phyloP scores from a whole-genome alignment of 1,284 basidiomycete species.

The Lentinula novae-zelandiae region DNA sequence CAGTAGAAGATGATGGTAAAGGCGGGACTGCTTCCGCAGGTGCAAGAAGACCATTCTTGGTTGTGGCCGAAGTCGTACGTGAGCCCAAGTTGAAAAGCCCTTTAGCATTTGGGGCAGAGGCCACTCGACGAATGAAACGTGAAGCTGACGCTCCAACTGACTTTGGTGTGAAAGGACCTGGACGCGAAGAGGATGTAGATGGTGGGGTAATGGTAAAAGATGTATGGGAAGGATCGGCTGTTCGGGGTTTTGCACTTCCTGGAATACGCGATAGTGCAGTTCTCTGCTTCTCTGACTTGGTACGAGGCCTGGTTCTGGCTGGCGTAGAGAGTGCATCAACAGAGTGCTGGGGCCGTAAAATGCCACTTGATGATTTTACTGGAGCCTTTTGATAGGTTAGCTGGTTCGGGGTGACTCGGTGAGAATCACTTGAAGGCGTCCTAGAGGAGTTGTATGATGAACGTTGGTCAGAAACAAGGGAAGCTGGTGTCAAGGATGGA shows the following conservation, averaged over 20 bases:
- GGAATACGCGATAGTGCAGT: conserved; percentile 25
- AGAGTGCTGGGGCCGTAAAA: conserved; percentile 7
- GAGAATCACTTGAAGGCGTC: conserved; percentile 65
- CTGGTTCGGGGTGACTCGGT: conserved; percentile 24
- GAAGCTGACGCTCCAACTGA: conserved; percentile 67
- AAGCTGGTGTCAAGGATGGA: conserved; percentile 47
- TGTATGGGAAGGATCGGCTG: conserved; percentile 27
- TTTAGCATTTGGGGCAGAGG: conserved; percentile 96
- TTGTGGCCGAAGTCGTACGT: conserved; percentile 41
- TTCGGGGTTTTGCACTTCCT: conserved; percentile 27
- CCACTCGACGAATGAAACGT: conserved; percentile 90
- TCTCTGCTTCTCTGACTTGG: conserved; percentile 59
- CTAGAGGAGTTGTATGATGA: conserved; percentile 72
- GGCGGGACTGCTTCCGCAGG: conserved; percentile 55
- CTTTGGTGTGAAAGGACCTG: conserved; percentile 53
- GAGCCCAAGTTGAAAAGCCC: conserved; percentile 70
- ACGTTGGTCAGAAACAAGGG: conserved; percentile 49
- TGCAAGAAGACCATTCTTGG: conserved; percentile 77
- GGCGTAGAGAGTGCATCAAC: conserved; percentile 23
- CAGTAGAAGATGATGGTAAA: conserved; percentile 39
- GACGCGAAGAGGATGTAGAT: conserved; percentile 11
- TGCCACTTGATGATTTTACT: not conserved
- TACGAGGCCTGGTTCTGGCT: conserved; percentile 38
- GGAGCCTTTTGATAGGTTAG: not conserved
- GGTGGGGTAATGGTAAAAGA: conserved; percentile 9